Base-by-base conservation (phyloP, 441 rosid species). In the Francoa sonchifolia region DNA sequence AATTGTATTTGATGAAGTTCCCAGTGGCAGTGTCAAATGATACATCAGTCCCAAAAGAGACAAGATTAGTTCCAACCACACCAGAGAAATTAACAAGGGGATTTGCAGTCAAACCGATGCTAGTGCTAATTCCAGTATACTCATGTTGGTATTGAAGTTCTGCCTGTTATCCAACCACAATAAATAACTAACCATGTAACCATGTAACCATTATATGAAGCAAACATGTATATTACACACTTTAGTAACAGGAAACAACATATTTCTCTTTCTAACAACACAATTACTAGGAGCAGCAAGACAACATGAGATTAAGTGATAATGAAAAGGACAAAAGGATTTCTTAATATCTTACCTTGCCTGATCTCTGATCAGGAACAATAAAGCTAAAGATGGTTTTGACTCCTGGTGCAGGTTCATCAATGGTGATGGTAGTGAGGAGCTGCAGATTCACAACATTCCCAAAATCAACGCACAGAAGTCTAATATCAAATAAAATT, bases 121-220 rank as follows among this genome's bases (percentile, higher is more conserved):
- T 55, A 33, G 95, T 69, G 67, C 82, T 73, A 46, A 90, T 69
- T 50, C 95, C 98, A 37, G 93, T 79, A 44, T 82, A 71, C 14
- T 90, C 96, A 36, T 90, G 96, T 57, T 71, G 69, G 52, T 90
- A 90, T 56, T 90, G 96, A 37, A 90, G 69, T 60, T 90, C 98
- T 29, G 80, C 54, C 98, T 90, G 75, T 56, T 34, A 34, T 42
- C 47, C 23, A 40, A 46, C 19, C 45, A 51, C 18, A 39, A 44
- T 2, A 11, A 23, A 46, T 39, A 21, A 22, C 5, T n/a, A n/a
- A n/a, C n/a, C n/a, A n/a, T n/a, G n/a, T n/a, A n/a, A n/a, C n/a
- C n/a, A n/a, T n/a, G n/a, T n/a, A n/a, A n/a, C n/a, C n/a, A n/a
- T n/a, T n/a, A n/a, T n/a, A n/a, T n/a, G n/a, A n/a, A n/a, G n/a